phyloP scores from a whole-genome alignment of 2,329 filamentous ascomycete genomes.

The Aspergillus viridinutans region DNA sequence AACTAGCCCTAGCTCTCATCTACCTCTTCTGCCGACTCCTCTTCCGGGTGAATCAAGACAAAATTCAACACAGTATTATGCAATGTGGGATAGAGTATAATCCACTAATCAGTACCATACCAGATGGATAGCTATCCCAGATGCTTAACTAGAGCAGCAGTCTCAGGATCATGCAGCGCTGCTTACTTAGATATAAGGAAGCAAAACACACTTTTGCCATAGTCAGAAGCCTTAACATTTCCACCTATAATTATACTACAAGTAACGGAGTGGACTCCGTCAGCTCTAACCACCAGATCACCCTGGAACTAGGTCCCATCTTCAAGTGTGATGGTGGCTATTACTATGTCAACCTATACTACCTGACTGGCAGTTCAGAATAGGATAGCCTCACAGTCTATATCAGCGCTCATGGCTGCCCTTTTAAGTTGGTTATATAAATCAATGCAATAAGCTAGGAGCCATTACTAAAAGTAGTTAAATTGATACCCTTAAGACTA shows the following conservation, averaged over 20 bases:
- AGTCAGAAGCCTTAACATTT: constrained; percentile 35
- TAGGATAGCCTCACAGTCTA: constrained; percentile 28
- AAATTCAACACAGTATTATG: constrained; percentile 46
- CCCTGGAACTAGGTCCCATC: constrained; percentile 40
- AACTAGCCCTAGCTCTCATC: constrained; percentile 5
- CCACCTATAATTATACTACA: constrained; percentile 22
- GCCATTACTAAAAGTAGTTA: constrained; percentile 34
- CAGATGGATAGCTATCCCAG: constrained; percentile 39
- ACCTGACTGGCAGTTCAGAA: constrained; percentile 41
- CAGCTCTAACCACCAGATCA: constrained; percentile 51
- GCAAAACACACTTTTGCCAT: constrained; percentile 53
- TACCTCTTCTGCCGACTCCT: constrained; percentile 35
- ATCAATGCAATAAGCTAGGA: constrained; percentile 48
- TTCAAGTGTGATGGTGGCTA: constrained; percentile 39
- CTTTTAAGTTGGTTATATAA: constrained; percentile 50
- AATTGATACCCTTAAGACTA: no score
- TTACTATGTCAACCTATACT: constrained; percentile 35
- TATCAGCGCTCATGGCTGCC: constrained; percentile 24
- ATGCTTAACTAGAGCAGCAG: constrained; percentile 29
- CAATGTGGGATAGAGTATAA: constrained; percentile 43
- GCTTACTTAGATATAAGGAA: constrained; percentile 49
- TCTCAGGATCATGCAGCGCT: constrained; percentile 34
- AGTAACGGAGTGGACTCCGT: constrained; percentile 39
- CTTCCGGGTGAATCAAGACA: constrained; percentile 48
- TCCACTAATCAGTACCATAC: constrained; percentile 38